Percentiles rank a stretch among this genome's conserved stretches.
These are phyloP conservation scores for Nannochloris sp. DNA, from an alignment of 139 green algal genomes.

Conservation along the genomic window DNA sequence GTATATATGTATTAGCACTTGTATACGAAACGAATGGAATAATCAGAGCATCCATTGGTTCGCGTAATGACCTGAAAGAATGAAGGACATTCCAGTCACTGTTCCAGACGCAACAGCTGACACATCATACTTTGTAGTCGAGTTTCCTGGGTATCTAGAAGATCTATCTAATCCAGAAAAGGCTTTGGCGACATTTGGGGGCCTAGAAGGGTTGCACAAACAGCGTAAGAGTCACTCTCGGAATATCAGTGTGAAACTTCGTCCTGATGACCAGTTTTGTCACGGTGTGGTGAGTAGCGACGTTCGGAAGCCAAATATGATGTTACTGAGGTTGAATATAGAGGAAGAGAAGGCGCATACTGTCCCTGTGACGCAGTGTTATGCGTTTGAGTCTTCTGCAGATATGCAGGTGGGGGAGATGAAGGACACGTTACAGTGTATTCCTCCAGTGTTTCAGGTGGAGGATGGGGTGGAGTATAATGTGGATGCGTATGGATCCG, in stretches of 20 bases:
- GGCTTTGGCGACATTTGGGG: constrained; percentile 22
- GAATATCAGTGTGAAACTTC: constrained; percentile 14
- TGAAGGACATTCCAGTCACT: background rate
- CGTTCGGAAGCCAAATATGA: background rate
- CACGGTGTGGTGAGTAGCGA: constrained; percentile 8
- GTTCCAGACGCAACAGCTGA: background rate
- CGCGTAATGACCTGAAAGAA: too few species aligned
- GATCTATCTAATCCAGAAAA: constrained; percentile 5
- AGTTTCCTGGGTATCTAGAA: constrained; percentile 25
- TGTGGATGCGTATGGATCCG: background rate
- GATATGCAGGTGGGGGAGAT: background rate
- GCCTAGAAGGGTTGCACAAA: constrained; percentile 11
- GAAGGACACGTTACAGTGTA: background rate
- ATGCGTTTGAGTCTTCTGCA: background rate
- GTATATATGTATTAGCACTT: too few species aligned
- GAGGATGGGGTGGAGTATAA: background rate
- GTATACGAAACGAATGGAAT: too few species aligned
- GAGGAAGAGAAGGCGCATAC: background rate
- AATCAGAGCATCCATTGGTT: too few species aligned
- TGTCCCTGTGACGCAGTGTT: too few species aligned
- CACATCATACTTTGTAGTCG: constrained; percentile 3
- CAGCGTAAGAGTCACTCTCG: constrained; percentile 16
- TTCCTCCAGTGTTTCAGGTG: background rate
- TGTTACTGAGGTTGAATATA: background rate
- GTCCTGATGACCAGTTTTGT: constrained; percentile 13